A percentile compares a stretch with the other conserved stretches of the same genome.
phyloP scores from a whole-genome alignment of 1,284 basidiomycete genomes.

The Golubevia pallescens region DNA sequence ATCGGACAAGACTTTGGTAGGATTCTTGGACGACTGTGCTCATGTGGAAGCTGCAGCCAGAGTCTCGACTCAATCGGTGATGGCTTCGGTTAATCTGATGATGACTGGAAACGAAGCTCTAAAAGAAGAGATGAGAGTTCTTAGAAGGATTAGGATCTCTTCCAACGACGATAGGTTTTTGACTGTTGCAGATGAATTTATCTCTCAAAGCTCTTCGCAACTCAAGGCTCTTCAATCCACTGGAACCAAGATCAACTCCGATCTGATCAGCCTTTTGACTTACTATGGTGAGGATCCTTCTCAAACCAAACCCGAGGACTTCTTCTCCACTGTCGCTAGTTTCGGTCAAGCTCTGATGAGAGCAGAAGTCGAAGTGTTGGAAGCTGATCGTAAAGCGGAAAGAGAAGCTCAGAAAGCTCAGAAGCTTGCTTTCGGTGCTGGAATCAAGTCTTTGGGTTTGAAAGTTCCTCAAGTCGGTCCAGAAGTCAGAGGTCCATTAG shows the following conservation, averaged over 20 bases:
- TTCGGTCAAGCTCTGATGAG: slow-evolving; percentile 53
- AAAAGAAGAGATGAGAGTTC: slow-evolving; percentile 20
- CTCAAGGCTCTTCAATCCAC: slow-evolving; percentile 32
- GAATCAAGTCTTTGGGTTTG: slow-evolving; percentile 6
- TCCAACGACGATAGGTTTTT: slow-evolving; percentile 35
- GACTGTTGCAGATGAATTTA: slow-evolving; percentile 20
- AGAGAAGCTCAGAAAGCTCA: slow-evolving; percentile 34
- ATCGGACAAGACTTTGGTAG: slow-evolving; percentile 73
- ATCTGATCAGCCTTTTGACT: slow-evolving; percentile 19
- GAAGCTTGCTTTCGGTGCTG: slow-evolving; percentile 13
- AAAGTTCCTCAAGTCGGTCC: slow-evolving; percentile 25
- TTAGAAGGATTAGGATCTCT: slow-evolving; percentile 26
- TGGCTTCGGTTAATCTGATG: slow-evolving; percentile 22
- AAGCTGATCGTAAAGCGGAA: slow-evolving; percentile 36
- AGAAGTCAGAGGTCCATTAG: slow-evolving; percentile 34
- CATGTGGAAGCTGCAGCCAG: slow-evolving; percentile 76
- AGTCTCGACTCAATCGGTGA: slow-evolving; percentile 31
- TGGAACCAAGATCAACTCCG: slow-evolving; percentile 18
- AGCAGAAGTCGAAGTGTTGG: slow-evolving; percentile 48
- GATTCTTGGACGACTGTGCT: slow-evolving; percentile 81
- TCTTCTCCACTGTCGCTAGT: slow-evolving; percentile 35
- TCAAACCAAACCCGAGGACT: slow-evolving; percentile 45
- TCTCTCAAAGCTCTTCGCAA: slow-evolving; percentile 17
- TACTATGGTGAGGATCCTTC: slow-evolving; percentile 43
- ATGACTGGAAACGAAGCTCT: slow-evolving; percentile 26